Conservation (phyloP, 2,329 filamentous ascomycete species). For the Exophiala spinifera region DNA sequence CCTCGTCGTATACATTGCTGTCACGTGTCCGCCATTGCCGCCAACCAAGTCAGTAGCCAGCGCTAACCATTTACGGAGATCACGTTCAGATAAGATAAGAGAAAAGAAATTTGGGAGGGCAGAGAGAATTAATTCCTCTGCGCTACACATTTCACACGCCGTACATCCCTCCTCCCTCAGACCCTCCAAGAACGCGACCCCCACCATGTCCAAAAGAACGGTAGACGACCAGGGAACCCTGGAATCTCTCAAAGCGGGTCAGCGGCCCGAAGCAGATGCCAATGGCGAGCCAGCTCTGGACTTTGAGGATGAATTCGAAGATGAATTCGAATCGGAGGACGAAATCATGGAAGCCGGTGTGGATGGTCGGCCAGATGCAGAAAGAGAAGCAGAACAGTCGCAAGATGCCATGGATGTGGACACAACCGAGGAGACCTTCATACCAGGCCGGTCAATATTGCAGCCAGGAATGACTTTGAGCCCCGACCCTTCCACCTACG, state of each 20-base stretch:
- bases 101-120: too few relatives aligned
- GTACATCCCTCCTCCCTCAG: too few relatives aligned
- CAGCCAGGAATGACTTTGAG: slow-evolving; percentile 86
- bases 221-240: slow-evolving; percentile 53
- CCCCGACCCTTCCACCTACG: slow-evolving; percentile 90
- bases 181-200: too few relatives aligned
- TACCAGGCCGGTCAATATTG: slow-evolving; percentile 88
- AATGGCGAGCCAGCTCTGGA: slow-evolving; percentile 51
- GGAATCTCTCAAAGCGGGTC: slow-evolving; percentile 59
- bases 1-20: too few relatives aligned
- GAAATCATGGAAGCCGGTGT: slow-evolving; percentile 93
- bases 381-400: slow-evolving; percentile 85
- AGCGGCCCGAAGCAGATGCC: slow-evolving; percentile 52
- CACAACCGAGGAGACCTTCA: slow-evolving; percentile 76
- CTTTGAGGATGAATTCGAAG: slow-evolving; percentile 79
- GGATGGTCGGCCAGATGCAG: slow-evolving; percentile 85
- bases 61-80: too few relatives aligned
- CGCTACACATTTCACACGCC: too few relatives aligned
- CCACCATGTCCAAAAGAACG: slow-evolving; percentile 58
- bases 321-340: slow-evolving; percentile 91
- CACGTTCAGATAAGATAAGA: too few relatives aligned
- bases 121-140: too few relatives aligned
- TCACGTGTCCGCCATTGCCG: too few relatives aligned
- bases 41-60: too few relatives aligned
- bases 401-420: slow-evolving; percentile 89